A percentile compares a stretch with the other conserved stretches of the same genome.
Evolutionary conservation across 495 filamentous ascomycete species (phyloP).

Genomic region (Talaromyces stipitatus): DNA sequence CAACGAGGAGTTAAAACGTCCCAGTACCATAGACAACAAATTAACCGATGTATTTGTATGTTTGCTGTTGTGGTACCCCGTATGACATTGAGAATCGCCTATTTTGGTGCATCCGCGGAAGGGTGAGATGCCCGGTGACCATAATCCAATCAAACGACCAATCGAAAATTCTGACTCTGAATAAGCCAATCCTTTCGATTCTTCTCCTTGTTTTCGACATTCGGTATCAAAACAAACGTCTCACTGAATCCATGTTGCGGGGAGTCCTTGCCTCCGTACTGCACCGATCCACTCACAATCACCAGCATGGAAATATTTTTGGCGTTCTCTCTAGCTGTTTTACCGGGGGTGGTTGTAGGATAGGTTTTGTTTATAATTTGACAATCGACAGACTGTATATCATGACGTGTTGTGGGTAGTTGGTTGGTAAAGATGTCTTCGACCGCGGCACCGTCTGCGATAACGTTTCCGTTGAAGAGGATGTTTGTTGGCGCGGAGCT

Average conservation of each 20-base stretch:
- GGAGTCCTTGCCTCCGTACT: conserved; percentile 50
- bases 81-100: too few relatives aligned
- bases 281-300: conserved; percentile 58
- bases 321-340: conserved; percentile 25
- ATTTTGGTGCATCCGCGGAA: too few relatives aligned
- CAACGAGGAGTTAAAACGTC: conserved; percentile 13
- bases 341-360: conserved; percentile 26
- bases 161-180: conserved; percentile 64
- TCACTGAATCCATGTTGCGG: conserved; percentile 64
- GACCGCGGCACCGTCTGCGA: conserved; percentile 47
- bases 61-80: conserved; percentile 13
- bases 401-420: conserved; percentile 55
- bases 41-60: neutral
- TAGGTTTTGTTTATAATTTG: conserved; percentile 66
- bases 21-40: neutral
- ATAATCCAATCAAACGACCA: conserved; percentile 41
- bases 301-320: conserved; percentile 64
- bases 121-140: too few relatives aligned
- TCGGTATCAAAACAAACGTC: conserved; percentile 68
- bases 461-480: conserved; percentile 57
- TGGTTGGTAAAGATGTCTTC: conserved; percentile 53
- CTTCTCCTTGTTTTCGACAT: conserved; percentile 46
- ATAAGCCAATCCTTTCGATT: conserved; percentile 55
- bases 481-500: conserved; percentile 44
- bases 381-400: conserved; percentile 61